Evolutionary conservation across 2,329 filamentous ascomycete species (phyloP).

Genomic region (Talaromyces sp.): DNA sequence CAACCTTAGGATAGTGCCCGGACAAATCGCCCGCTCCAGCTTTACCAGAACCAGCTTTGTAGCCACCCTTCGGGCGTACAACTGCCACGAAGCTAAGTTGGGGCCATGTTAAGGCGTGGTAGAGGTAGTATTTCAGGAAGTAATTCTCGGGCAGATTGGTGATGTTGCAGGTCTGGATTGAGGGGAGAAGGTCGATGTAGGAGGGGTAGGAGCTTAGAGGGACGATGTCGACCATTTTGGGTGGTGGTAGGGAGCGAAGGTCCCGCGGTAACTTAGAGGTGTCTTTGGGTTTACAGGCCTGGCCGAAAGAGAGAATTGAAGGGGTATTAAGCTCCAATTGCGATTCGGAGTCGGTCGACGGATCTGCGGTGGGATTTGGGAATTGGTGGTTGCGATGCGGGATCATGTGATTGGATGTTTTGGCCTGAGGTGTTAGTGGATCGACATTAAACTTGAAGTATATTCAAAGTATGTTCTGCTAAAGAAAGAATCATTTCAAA

Average conservation of each 20-base stretch:
- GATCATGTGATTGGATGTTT: not conserved
- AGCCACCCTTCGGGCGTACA: conserved; percentile 76
- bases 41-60: conserved; percentile 61
- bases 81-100: conserved; percentile 96
- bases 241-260: not conserved
- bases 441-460: too few species aligned
- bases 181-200: conserved; percentile 81
- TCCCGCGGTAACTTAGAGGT: not conserved
- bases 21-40: conserved; percentile 24
- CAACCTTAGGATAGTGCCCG: conserved; percentile 84
- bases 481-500: too few species aligned
- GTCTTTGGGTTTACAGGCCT: not conserved
- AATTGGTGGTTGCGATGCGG: not conserved
- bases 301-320: not conserved
- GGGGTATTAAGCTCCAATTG: too few species aligned
- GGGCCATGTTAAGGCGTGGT: conserved; percentile 97
- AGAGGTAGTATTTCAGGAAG: conserved; percentile 99
- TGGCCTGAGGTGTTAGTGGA: not conserved
- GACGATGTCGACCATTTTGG: conserved; percentile 53
- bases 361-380: not conserved
- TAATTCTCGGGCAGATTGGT: conserved; percentile 99
- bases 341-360: not conserved
- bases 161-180: conserved; percentile 96
- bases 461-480: too few species aligned
- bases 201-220: conserved; percentile 51